Conservation (phyloP, 257 asterid genomes). For the Scutellaria galericulata region DNA sequence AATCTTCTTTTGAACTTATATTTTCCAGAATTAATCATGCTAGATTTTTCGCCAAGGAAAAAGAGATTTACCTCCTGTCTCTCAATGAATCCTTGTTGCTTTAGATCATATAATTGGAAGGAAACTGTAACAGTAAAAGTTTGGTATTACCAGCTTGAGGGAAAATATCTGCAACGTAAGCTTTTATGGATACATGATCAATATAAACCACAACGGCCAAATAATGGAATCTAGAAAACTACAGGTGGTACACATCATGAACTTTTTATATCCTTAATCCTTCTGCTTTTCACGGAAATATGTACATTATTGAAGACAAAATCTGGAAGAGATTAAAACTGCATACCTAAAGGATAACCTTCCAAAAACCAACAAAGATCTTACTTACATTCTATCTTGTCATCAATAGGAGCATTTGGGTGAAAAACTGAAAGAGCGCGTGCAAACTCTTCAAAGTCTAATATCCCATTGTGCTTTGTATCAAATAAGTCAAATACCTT, state of each 20-base stretch:
- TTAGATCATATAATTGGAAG: conserved; percentile 84
- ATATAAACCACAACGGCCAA: neutral
- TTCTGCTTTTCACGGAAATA: neutral
- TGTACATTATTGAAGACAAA: conserved; percentile 20
- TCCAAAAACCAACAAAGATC: conserved; percentile 17
- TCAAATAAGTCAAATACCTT: conserved; percentile 88
- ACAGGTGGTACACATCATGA: neutral
- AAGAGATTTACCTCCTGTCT: conserved; percentile 72
- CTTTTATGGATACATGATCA: neutral
- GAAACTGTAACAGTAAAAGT: conserved; percentile 61
- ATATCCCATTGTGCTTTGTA: conserved; percentile 73
- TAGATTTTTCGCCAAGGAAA: conserved; percentile 15
- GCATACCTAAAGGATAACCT: conserved; percentile 10
- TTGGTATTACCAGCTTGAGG: conserved; percentile 37
- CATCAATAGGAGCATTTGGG: conserved; percentile 83
- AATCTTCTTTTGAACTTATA: conserved; percentile 19
- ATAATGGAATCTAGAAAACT: neutral
- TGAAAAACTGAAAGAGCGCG: conserved; percentile 89
- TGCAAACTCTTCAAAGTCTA: conserved; percentile 88
- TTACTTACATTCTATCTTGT: conserved; percentile 78
- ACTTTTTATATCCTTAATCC: neutral
- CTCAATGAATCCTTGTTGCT: conserved; percentile 90
- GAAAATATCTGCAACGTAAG: conserved; percentile 25
- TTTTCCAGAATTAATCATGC: conserved; percentile 8
- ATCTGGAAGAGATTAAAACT: conserved; percentile 5